These are phyloP conservation scores for Monosporascus sp. DNA, from an alignment of 2,329 filamentous ascomycete species.

Conservation along the genomic window DNA sequence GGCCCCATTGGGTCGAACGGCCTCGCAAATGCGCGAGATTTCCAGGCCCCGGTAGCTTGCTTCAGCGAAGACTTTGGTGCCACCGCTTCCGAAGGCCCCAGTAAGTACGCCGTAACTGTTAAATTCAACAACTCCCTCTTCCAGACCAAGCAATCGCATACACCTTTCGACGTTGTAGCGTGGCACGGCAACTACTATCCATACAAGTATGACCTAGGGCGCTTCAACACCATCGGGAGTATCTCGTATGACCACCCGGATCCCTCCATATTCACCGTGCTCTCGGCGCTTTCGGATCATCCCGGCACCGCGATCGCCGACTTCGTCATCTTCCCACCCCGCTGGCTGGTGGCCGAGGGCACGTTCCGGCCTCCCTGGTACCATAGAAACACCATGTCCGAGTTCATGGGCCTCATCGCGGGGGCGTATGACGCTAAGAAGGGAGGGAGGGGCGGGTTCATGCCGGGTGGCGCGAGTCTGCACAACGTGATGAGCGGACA, in stretches of 20 bases:
- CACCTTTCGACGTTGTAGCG: slow-evolving; percentile 65
- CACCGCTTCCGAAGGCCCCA: slow-evolving; percentile 27
- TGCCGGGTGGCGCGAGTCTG: slow-evolving; percentile 42
- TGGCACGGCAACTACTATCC: slow-evolving; percentile 69
- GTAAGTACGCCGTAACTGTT: slow-evolving; percentile 41
- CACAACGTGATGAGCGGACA: slow-evolving; percentile 60
- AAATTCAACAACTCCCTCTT: slow-evolving; percentile 62
- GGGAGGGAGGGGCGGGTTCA: slow-evolving; percentile 40
- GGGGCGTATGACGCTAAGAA: slow-evolving; percentile 48
- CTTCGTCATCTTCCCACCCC: slow-evolving; percentile 59
- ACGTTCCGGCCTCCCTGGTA: slow-evolving; percentile 61
- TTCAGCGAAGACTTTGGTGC: slow-evolving; percentile 49
- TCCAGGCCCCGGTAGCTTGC: slow-evolving; percentile 56
- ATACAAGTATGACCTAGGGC: slow-evolving; percentile 65
- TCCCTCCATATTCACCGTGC: slow-evolving; percentile 61
- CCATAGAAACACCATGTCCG: slow-evolving; percentile 52
- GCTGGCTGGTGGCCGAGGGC: slow-evolving; percentile 55
- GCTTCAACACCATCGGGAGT: slow-evolving; percentile 62
- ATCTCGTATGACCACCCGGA: slow-evolving; percentile 66
- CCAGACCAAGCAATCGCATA: slow-evolving; percentile 54
- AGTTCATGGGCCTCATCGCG: slow-evolving; percentile 47
- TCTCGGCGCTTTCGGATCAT: slow-evolving; percentile 46
- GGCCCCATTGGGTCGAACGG: slow-evolving; percentile 60
- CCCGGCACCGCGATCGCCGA: slow-evolving; percentile 53
- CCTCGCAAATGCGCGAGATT: slow-evolving; percentile 59